Evolutionary conservation across 2,329 filamentous ascomycete species (phyloP).

Genomic region (Orbilia brochopaga): DNA sequence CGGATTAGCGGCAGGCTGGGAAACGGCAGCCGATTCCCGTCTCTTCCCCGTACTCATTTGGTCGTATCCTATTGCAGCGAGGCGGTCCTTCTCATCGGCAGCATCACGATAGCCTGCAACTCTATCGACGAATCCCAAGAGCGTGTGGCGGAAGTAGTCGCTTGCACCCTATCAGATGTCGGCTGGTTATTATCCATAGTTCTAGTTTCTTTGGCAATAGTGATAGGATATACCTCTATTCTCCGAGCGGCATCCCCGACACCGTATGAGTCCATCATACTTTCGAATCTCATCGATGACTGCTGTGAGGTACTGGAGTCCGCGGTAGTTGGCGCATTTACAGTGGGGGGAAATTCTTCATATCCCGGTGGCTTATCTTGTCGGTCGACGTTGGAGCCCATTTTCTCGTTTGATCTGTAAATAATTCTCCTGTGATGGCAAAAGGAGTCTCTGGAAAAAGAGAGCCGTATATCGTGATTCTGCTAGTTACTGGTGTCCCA

Average conservation of each 20-base stretch:
- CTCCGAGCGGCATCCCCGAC: slow-evolving; percentile 11
- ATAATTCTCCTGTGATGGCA: no score
- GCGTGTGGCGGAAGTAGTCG: slow-evolving; percentile 40
- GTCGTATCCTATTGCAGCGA: slow-evolving; percentile 20
- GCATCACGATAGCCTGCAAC: slow-evolving; percentile 17
- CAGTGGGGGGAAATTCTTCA: slow-evolving; percentile 8
- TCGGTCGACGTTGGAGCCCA: background rate
- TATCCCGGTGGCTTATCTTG: slow-evolving; percentile 27
- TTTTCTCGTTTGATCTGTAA: background rate
- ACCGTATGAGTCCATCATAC: slow-evolving; percentile 19
- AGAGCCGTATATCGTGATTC: no score
- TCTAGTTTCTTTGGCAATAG: background rate
- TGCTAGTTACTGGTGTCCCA: no score
- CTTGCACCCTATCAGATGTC: slow-evolving; percentile 17
- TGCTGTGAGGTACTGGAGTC: background rate
- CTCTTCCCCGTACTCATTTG: slow-evolving; percentile 38
- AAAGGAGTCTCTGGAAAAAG: no score
- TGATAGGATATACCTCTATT: slow-evolving; percentile 13
- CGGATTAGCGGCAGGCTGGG: background rate
- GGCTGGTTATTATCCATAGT: background rate
- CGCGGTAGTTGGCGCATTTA: background rate
- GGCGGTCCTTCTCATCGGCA: slow-evolving; percentile 36
- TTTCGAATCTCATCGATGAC: slow-evolving; percentile 1
- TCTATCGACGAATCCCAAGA: slow-evolving; percentile 29
- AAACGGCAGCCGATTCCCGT: background rate